phyloP scores from a whole-genome alignment of 2,329 filamentous ascomycete species.

The Aspergillus caelatus region DNA sequence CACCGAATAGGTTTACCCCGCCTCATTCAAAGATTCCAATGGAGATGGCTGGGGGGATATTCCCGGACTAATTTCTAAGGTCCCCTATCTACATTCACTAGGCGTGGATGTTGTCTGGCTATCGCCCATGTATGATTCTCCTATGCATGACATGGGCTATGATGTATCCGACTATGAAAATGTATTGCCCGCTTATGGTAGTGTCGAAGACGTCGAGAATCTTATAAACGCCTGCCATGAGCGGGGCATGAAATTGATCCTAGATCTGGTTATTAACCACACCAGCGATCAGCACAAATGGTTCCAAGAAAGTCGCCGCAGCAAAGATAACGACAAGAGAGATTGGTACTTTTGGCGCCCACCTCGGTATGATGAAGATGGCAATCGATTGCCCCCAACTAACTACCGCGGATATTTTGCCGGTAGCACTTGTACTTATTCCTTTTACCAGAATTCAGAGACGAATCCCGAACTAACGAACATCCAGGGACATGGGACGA shows the following conservation, averaged over 20 bases:
- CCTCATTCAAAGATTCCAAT: slow-evolving; percentile 55
- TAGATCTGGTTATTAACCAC: slow-evolving; percentile 75
- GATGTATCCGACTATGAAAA: slow-evolving; percentile 68
- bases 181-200: slow-evolving; percentile 64
- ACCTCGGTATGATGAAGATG: slow-evolving; percentile 53
- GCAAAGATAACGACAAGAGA: slow-evolving; percentile 60
- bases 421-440: slow-evolving; percentile 55
- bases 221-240: slow-evolving; percentile 60
- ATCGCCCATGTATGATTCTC: slow-evolving; percentile 66
- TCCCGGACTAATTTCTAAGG: slow-evolving; percentile 62
- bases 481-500: slow-evolving; percentile 63
- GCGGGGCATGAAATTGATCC: slow-evolving; percentile 66
- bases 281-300: slow-evolving; percentile 69
- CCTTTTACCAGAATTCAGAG: not conserved
- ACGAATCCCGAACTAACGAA: not conserved
- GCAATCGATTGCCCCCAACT: slow-evolving; percentile 66
- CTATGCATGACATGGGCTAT: slow-evolving; percentile 71
- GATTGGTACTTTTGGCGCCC: slow-evolving; percentile 64
- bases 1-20: slow-evolving; percentile 27
- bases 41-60: slow-evolving; percentile 67
- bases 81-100: slow-evolving; percentile 63
- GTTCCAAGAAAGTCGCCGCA: slow-evolving; percentile 65
- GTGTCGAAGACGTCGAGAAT: slow-evolving; percentile 60
- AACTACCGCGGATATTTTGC: slow-evolving; percentile 70
- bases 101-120: slow-evolving; percentile 69